Base-by-base conservation (phyloP, 495 filamentous ascomycete genomes). In the Elasticomyces elasticus region DNA sequence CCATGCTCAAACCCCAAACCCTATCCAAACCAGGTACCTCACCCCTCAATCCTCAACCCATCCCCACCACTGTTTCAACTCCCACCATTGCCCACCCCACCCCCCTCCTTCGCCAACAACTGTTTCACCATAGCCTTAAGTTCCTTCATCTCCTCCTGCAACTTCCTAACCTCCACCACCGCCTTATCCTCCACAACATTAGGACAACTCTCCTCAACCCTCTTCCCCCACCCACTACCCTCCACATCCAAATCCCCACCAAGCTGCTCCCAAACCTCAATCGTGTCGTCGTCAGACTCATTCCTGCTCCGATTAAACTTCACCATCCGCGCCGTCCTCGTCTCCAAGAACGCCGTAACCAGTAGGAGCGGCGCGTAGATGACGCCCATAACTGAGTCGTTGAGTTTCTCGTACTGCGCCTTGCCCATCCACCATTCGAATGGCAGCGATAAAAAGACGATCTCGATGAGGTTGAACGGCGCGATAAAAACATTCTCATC, bases 401-500 rank as follows among this genome's bases (percentile, higher is more conserved):
- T 98, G 24, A 96, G 67, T 19, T 74, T 79, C 46, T 85, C 83
- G 62, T 96, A 98, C 0, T 63, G 61, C 4, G 66, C 51, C 30
- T 77, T 76, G 17, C 79, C 64, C 65, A 97, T 76, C 94, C 92
- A 97, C 94, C 94, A 98, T 72, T 97, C 92, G 51, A 97, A 83
- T 28, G 89, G 89, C 1, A 89, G 60, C 46, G 88, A 75, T 1
- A 96, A 70, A 42, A 76, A 72, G 61, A 95, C 76, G 15, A 96
- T 81, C 64, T 97, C 92, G 47, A 98, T 78, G 10, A 98, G 77
- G 65, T 98, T 98, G 70, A 97, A 88, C 0, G 92, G 70, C 12
- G 92, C 81, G 52, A 98, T 94, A 69, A 91, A 98, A 42, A 98
- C 92, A 60, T 98, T 96, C 68, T 97, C 94, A 61, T 97, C 92